These are phyloP conservation scores for Chaetoceros muelleri DNA, from an alignment of 108 stramenopile genomes.

Conservation along the genomic window DNA sequence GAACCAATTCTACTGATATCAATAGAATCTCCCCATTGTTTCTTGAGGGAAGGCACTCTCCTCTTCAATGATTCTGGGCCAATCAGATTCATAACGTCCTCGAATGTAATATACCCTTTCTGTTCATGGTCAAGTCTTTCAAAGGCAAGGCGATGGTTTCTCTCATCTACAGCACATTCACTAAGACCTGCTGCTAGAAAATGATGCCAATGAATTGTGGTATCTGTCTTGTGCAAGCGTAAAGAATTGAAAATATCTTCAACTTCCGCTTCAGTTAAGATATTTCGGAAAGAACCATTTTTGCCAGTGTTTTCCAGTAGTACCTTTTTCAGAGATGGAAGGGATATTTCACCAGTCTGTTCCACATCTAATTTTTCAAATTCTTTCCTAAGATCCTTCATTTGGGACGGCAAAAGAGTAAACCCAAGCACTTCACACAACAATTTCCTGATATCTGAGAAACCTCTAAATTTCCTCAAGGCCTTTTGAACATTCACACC, in stretches of 20 bases:
- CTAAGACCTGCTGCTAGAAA: conserved; percentile 46
- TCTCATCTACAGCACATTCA: conserved; percentile 41
- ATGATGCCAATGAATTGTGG: conserved; percentile 48
- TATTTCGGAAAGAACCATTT: conserved; percentile 26
- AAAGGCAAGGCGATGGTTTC: conserved; percentile 39
- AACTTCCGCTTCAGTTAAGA: conserved; percentile 43
- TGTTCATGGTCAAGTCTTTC: conserved; percentile 42
- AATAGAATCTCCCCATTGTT: neutral
- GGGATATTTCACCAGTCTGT: conserved; percentile 40
- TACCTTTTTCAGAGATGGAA: conserved; percentile 27
- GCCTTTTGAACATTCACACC: conserved; percentile 5
- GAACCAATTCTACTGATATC: neutral
- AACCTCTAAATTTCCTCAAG: conserved; percentile 5
- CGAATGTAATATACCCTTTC: conserved; percentile 41
- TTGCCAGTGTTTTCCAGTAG: conserved; percentile 29
- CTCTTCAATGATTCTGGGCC: conserved; percentile 11
- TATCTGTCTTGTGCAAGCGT: conserved; percentile 28
- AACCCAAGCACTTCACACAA: conserved; percentile 11
- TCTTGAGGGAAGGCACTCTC: neutral
- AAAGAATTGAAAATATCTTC: conserved; percentile 44
- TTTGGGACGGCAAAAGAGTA: conserved; percentile 22
- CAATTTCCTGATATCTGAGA: conserved; percentile 15
- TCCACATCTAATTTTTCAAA: conserved; percentile 46
- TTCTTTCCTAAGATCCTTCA: conserved; percentile 35
- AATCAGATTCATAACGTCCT: conserved; percentile 40